Percentiles rank a stretch among this genome's conserved stretches.
Conservation (phyloP, 164 flowering plant species). For the Litsea cubeba region DNA sequence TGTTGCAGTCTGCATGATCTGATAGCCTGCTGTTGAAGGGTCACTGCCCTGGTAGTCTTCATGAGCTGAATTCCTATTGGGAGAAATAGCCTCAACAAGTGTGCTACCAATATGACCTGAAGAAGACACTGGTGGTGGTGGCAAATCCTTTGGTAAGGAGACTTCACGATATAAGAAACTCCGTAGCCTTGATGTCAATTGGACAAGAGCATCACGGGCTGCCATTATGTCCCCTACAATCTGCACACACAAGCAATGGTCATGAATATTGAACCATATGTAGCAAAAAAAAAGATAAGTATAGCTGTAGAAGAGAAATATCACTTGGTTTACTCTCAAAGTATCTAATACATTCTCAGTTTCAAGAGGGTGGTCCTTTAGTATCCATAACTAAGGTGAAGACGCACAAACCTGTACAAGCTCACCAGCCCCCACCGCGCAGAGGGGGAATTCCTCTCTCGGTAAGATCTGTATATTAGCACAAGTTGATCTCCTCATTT, state of each 20-base stretch:
- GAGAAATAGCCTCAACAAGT: conserved; percentile 33
- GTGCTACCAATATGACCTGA: conserved; percentile 19
- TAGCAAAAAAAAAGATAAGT: background rate
- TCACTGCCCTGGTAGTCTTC: conserved; percentile 39
- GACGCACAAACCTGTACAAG: conserved; percentile 72
- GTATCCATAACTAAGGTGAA: conserved; percentile 4
- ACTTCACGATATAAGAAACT: conserved; percentile 52
- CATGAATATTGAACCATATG: conserved; percentile 5
- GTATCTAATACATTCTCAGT: background rate
- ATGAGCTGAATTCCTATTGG: conserved; percentile 29
- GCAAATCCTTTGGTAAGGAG: conserved; percentile 45
- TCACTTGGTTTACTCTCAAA: no score
- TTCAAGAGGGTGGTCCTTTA: background rate
- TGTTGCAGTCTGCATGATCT: conserved; percentile 31
- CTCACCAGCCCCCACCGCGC: conserved; percentile 49
- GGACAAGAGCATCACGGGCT: conserved; percentile 88
- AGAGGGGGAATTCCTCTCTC: conserved; percentile 58
- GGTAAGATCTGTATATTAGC: conserved; percentile 72
- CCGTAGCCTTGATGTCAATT: conserved; percentile 72
- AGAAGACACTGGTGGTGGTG: conserved; percentile 23
- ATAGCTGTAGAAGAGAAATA: background rate
- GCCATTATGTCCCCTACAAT: conserved; percentile 89
- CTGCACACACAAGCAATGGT: conserved; percentile 31
- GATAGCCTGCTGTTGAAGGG: conserved; percentile 30
- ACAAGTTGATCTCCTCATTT: conserved; percentile 59